Evolutionary conservation across 2,329 filamentous ascomycete species (phyloP), one percentile per base, ranked within the genome.

Genomic region (Sordariomycetes sp.): DNA sequence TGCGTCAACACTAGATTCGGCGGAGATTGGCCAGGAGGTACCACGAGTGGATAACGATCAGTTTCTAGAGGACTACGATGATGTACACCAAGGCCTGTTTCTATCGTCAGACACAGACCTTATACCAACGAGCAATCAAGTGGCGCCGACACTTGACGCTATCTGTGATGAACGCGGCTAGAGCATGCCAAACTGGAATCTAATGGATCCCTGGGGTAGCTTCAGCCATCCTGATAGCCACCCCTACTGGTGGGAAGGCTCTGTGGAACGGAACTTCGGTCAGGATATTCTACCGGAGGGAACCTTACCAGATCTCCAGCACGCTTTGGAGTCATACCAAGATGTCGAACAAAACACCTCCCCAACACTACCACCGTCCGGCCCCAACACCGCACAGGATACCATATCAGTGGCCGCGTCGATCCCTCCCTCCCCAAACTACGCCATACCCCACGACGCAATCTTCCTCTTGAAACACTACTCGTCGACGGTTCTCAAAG

Each of bases 391-490:
- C 2, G 5, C 20, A 3, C 42, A 10, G 42, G n/a, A 10, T 22
- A 4, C 42, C 10, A 48, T 48, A 7, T 22, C 3, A 8, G 42
- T 4, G 20, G 20, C 17, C 20, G 6, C 51, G 4, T 51, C 52
- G 8, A 54, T 58, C 22, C 57, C 56, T 2, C 42, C 48, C 5
- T 50, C 24, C 25, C 56, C 52, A n/a, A 35, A 60, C 53, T 55
- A 52, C 8, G 35, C 51, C 20, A 59, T 61, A 2, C 62, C 65
- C 10, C 60, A 65, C 22, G 68, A 73, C 60, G 68, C 69, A 1
- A 62, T 69, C 10, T 65, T 67, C 50, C 64, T 73, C 0, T 63
- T 73, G 34, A 69, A 68, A 25, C 67, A 72, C 56, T 72, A 72
- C 58, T 64, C 63, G 1, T 66, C 66, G 1, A 66, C 64, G 2